A percentile compares a stretch with the other conserved stretches of the same genome.
phyloP scores from a whole-genome alignment of 2,329 filamentous ascomycete genomes.

The Metarhizium rileyi region DNA sequence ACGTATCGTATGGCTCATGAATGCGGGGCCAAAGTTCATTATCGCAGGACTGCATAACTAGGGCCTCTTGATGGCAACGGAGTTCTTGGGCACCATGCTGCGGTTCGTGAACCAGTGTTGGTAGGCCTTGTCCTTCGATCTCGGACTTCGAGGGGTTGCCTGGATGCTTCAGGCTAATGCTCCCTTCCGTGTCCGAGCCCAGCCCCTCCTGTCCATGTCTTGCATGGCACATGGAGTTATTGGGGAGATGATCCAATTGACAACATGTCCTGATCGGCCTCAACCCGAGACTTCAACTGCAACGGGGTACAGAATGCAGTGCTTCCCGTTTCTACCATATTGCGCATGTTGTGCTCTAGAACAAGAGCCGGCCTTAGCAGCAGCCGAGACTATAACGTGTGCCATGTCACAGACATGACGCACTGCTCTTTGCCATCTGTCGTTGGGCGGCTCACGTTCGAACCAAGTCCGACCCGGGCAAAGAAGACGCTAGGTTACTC shows the following conservation, averaged over 20 bases:
- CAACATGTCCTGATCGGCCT: neutral
- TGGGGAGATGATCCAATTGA: neutral
- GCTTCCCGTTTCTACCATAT: neutral
- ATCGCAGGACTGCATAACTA: neutral
- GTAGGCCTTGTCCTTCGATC: neutral
- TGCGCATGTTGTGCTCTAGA: neutral
- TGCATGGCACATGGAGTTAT: neutral
- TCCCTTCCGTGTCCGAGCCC: slow-evolving; percentile 9
- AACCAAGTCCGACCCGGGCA: neutral
- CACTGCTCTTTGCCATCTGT: neutral
- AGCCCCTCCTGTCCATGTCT: slow-evolving; percentile 8
- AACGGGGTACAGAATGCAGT: neutral
- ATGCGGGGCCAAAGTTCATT: neutral
- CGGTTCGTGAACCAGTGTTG: neutral
- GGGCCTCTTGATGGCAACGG: neutral
- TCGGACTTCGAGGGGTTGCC: neutral
- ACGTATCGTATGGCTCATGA: neutral
- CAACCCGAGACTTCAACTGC: neutral
- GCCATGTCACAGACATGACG: neutral
- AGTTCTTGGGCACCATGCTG: neutral
- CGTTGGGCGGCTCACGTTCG: neutral
- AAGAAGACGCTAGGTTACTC: neutral
- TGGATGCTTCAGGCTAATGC: slow-evolving; percentile 5
- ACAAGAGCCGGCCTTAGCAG: neutral
- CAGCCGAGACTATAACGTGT: neutral